Base-by-base conservation (phyloP, 441 rosid genomes). In the Adansonia gregorii region DNA sequence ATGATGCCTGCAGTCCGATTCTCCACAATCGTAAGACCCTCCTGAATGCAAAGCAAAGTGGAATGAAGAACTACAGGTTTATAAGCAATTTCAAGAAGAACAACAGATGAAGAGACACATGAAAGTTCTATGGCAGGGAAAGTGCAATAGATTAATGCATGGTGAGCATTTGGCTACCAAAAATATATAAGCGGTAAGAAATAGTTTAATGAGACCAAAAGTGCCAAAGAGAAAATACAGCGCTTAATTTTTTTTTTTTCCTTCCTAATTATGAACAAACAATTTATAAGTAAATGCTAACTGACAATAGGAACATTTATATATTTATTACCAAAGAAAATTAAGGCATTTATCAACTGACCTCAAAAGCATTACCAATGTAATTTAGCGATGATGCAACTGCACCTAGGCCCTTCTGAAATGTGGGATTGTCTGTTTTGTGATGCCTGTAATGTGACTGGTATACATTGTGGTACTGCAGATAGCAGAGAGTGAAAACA, bases 341-440 rank as follows among this genome's bases (percentile, higher is more conserved):
- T 14, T 0, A 41, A 43, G 58, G 69, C 24, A 27, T 46, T 24
- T 24, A 45, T 9, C 60, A 74, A 65, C 82, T 72, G 75, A 88
- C 94, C 91, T 90, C 93, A 77, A 90, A 88, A 14, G 77, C 90
- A 76, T 83, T 83, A 48, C 90, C 92, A 77, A 89, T 87, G 68
- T 84, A 90, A 73, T 83, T 86, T 20, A 90, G 75, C 11, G 89
- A 88, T 11, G 91, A 87, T 46, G 94, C 78, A 74, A 88, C 81
- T 0, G 89, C 89, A 65, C 79, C 89, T 45, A 90, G 80, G 51
- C 90, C 83, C 82, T 82, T 88, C 79, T 84, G 87, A 41, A 87
- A 79, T 15, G 83, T 76, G 81, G 93, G 89, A 77, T 76, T 79
- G 45, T 85, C 89, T 6, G 20, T 19, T 81, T 78, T 84, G 22